Evolutionary conservation across 2,329 filamentous ascomycete genomes (phyloP).

Genomic region (Didymella segeticola): DNA sequence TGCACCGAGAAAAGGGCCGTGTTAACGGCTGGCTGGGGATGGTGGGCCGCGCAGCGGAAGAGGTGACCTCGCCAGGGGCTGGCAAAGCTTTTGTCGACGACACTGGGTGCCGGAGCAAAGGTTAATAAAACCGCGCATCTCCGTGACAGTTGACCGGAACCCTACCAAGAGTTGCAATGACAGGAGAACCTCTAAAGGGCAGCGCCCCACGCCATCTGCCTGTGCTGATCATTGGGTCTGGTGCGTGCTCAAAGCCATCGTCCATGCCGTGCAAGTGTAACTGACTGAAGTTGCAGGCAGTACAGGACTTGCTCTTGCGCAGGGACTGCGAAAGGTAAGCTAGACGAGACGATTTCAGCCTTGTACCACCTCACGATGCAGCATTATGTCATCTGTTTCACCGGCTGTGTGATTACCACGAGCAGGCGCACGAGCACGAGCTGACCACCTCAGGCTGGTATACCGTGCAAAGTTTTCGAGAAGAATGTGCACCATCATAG

Average conservation of each 20-base stretch:
- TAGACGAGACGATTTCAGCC: background rate
- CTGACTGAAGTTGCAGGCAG: constrained; percentile 36
- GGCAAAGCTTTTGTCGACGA: constrained; percentile 14
- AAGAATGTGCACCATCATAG: constrained; percentile 56
- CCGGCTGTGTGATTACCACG: no score
- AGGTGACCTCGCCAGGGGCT: background rate
- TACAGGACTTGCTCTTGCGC: constrained; percentile 47
- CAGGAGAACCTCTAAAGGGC: background rate
- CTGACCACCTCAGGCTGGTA: constrained; percentile 36
- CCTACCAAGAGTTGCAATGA: constrained; percentile 2
- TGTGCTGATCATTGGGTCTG: constrained; percentile 44
- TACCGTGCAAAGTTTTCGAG: constrained; percentile 62
- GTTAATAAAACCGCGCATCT: background rate
- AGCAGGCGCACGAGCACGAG: background rate
- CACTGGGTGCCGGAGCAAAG: background rate
- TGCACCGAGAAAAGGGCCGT: constrained; percentile 1
- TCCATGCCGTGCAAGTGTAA: constrained; percentile 1
- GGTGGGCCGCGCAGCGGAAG: background rate
- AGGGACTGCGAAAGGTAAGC: constrained; percentile 45
- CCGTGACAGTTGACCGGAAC: background rate
- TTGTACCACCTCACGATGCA: constrained; percentile 1
- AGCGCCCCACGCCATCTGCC: constrained; percentile 17
- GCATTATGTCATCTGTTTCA: constrained; percentile 4
- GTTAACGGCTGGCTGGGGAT: constrained; percentile 1
- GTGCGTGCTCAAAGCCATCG: constrained; percentile 23